Base-by-base conservation (phyloP, 2,329 filamentous ascomycete genomes). In the Alternaria burnsii region DNA sequence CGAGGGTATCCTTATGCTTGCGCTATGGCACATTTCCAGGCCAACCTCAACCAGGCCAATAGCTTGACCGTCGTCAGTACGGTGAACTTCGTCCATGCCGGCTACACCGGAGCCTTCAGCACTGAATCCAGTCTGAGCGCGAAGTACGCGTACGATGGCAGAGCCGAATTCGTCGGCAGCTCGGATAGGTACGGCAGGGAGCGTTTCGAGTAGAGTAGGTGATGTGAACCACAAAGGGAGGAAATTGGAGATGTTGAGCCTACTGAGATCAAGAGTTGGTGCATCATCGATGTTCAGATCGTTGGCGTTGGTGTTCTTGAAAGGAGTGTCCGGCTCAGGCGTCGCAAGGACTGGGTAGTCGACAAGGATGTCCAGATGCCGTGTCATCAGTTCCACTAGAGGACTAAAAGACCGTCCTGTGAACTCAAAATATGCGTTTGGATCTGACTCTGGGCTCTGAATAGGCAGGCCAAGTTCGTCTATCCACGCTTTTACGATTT, bases 31-130 rank as follows among this genome's bases (percentile, higher is more conserved):
- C 58, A 79, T 69, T 20, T 73, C 70, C 10, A 77, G 40, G 3
- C 77, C 77, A 8, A 79, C 61, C 26, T 76, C 75, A 9, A 75
- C 63, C 44, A 79, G 70, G n/a, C 77, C 76, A 26, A 70, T 18
- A 16, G 66, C 62, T 10, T 62, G 50, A 18, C 68, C 67, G 30
- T 54, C 64, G 56, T 62, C 69, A 38, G 54, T 69, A 34, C 61
- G 74, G 61, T 54, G 69, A 11, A 78, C 71, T 62, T 80, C 80
- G 44, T 79, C 76, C 76, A 81, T 81, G n/a, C 78, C 79, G 2
- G 75, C 75, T 3, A 80, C 77, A 4, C 74, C 70, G 18, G 69
- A 61, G 1, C 71, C 70, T 58, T 80, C 78, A n/a, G 69, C 62
- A 8, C 63, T 68, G 44, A 82, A 82, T 5, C 80, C 80, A 44